phyloP scores from a whole-genome alignment of 805 yeast genomes.

The Candida jianshihensis region DNA sequence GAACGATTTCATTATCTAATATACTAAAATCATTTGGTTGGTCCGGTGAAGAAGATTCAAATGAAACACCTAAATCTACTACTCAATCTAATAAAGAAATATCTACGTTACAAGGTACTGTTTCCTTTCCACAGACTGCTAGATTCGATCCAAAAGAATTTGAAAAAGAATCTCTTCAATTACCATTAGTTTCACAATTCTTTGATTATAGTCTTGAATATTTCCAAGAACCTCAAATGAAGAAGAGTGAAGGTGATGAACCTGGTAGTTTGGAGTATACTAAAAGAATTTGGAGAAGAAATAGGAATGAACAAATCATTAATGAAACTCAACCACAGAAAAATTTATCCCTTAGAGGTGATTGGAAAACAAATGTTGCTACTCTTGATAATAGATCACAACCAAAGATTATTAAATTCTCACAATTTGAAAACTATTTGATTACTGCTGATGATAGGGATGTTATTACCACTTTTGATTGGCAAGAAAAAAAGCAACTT shows the following conservation, averaged over 20 bases:
- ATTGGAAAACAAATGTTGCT: constrained; percentile 66
- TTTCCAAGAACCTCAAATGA: constrained; percentile 94
- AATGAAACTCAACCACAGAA: constrained; percentile 89
- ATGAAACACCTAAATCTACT: constrained; percentile 6
- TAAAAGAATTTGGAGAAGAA: constrained; percentile 80
- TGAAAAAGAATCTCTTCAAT: constrained; percentile 19
- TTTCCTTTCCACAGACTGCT: constrained; percentile 52
- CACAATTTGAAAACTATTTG: constrained; percentile 85
- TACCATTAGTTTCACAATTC: constrained; percentile 57
- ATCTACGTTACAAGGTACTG: constrained; percentile 30
- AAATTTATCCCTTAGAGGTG: constrained; percentile 71
- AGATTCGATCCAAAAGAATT: constrained; percentile 31
- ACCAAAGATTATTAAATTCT: constrained; percentile 70
- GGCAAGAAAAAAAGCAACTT: constrained; percentile 55
- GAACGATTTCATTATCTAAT: constrained; percentile 23
- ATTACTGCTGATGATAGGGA: constrained; percentile 81
- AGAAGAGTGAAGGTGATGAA: constrained; percentile 76
- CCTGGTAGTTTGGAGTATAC: constrained; percentile 87
- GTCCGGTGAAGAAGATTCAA: constrained; percentile 17
- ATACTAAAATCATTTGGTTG: constrained; percentile 23
- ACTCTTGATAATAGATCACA: constrained; percentile 68
- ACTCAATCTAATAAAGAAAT: constrained; percentile 1
- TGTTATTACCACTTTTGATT: constrained; percentile 80
- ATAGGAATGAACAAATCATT: constrained; percentile 80
- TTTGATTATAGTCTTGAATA: constrained; percentile 78